A percentile compares a stretch with the other conserved stretches of the same genome.
These are phyloP conservation scores for Coffea canephora DNA, from an alignment of 257 asterid species.

Conservation along the genomic window DNA sequence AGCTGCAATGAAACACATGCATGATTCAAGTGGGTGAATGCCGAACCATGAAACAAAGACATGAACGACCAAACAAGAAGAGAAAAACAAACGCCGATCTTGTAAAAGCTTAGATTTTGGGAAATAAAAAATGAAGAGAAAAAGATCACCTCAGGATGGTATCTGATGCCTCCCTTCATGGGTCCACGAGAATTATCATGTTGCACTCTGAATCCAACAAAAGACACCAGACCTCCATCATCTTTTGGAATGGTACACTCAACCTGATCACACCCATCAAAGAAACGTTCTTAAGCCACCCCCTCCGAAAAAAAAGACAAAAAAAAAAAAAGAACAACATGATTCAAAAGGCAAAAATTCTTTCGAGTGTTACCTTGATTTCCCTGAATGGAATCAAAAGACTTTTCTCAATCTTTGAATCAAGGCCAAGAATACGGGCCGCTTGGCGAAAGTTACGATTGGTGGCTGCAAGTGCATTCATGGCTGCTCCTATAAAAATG, in stretches of 20 bases:
- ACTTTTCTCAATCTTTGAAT: constrained; percentile 76
- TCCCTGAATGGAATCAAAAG: constrained; percentile 94
- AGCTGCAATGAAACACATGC: background rate
- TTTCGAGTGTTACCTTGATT: constrained; percentile 53
- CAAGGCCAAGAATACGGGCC: constrained; percentile 83
- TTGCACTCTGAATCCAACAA: constrained; percentile 85
- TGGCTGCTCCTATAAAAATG: constrained; percentile 11
- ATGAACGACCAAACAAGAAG: background rate
- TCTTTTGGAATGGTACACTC: constrained; percentile 94
- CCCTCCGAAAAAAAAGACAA: background rate
- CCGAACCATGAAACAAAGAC: background rate
- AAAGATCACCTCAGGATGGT: constrained; percentile 84
- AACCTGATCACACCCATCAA: constrained; percentile 51
- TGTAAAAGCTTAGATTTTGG: background rate
- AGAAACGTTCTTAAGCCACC: background rate
- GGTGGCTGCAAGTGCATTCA: constrained; percentile 97
- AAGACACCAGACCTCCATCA: constrained; percentile 85
- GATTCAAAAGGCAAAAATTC: background rate
- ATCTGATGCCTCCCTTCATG: constrained; percentile 99
- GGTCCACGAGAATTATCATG: constrained; percentile 98
- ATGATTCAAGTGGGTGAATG: background rate
- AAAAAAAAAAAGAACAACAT: background rate
- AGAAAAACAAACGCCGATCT: background rate
- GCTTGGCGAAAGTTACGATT: constrained; percentile 89
- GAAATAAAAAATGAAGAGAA: background rate